A percentile compares a stretch with the other conserved stretches of the same genome.
phyloP scores from a whole-genome alignment of 106 monocot species.

The Xerophyta viscosa region DNA sequence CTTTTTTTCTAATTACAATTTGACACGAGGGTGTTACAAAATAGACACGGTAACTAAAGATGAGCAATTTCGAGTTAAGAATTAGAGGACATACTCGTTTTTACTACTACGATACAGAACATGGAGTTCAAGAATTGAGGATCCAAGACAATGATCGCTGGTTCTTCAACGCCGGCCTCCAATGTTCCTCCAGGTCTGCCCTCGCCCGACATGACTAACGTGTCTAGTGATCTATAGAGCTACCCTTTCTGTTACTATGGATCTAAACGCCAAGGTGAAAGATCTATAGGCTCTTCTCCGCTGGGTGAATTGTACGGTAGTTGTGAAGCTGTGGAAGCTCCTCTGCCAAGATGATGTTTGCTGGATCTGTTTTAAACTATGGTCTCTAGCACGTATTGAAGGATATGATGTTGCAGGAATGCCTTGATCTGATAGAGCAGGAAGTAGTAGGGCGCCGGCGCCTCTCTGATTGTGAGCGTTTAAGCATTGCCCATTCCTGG shows the following conservation, averaged over 20 bases:
- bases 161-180: slow-evolving; percentile 80
- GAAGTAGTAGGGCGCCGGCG: slow-evolving; percentile 30
- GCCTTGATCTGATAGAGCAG: slow-evolving; percentile 12
- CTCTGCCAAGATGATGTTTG: slow-evolving; percentile 25
- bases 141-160: slow-evolving; percentile 68
- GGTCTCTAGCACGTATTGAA: neutral
- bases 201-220: slow-evolving; percentile 6
- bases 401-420: neutral
- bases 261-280: slow-evolving; percentile 46
- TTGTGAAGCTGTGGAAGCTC: slow-evolving; percentile 22
- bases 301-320: slow-evolving; percentile 25
- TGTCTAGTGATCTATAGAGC: no score
- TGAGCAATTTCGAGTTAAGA: slow-evolving; percentile 2
- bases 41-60: slow-evolving; percentile 21
- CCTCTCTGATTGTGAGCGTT: slow-evolving; percentile 67
- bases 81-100: slow-evolving; percentile 30
- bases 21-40: slow-evolving; percentile 32
- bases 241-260: slow-evolving; percentile 23
- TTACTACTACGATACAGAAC: slow-evolving; percentile 17
- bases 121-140: slow-evolving; percentile 48
- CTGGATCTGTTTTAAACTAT: slow-evolving; percentile 46
- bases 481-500: slow-evolving; percentile 8
- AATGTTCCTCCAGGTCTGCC: slow-evolving; percentile 35
- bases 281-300: slow-evolving; percentile 37
- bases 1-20: slow-evolving; percentile 27